Evolutionary conservation across 208 protist genomes (phyloP).

Genomic region (Balamuthia mandrillaris): DNA sequence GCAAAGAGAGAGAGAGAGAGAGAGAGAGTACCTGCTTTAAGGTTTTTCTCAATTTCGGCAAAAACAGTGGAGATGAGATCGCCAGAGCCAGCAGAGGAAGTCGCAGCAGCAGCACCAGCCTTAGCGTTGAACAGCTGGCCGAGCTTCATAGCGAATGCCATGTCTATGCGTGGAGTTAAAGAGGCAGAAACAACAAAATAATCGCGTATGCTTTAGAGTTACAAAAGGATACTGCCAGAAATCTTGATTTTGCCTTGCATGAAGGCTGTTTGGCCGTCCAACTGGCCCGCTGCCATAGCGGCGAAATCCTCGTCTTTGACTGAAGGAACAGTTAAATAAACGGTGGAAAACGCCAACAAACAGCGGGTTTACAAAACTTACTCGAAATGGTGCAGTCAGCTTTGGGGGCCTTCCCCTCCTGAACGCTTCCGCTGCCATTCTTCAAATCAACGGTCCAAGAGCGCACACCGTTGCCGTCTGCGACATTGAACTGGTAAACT

Average conservation of each 20-base stretch:
- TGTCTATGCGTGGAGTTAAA: conserved; percentile 16
- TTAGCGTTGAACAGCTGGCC: conserved; percentile 26
- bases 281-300: conserved; percentile 28
- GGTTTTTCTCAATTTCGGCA: conserved; percentile 7
- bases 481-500: conserved; percentile 49
- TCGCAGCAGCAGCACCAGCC: not conserved
- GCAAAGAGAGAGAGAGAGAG: not conserved
- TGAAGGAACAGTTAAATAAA: not conserved
- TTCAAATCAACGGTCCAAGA: conserved; percentile 58
- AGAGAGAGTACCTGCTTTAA: not conserved
- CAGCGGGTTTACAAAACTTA: not conserved
- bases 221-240: not conserved
- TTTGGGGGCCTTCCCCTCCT: conserved; percentile 12
- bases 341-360: not conserved
- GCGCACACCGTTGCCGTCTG: conserved; percentile 22
- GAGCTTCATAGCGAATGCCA: conserved; percentile 57
- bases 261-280: conserved; percentile 48
- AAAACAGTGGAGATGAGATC: not conserved
- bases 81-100: not conserved
- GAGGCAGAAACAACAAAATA: not conserved
- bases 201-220: not conserved
- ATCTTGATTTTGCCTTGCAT: conserved; percentile 52
- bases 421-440: conserved; percentile 46
- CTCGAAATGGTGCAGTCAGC: conserved; percentile 57
- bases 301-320: conserved; percentile 4